These are phyloP conservation scores for Cruciata laevipes DNA, from an alignment of 257 asterid genomes.

Conservation along the genomic window DNA sequence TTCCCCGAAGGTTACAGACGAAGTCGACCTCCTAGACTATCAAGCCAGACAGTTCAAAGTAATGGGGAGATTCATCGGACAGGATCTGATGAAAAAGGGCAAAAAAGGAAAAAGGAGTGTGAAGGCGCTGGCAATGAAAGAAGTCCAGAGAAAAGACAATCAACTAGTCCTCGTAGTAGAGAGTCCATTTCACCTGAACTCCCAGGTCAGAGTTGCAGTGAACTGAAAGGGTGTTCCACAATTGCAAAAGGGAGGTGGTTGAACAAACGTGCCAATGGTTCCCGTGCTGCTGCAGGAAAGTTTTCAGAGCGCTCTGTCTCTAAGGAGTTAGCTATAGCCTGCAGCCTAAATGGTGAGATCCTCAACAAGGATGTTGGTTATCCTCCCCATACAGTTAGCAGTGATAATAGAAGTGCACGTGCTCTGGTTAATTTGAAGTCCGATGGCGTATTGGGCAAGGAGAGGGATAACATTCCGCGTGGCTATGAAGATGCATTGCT, in stretches of 20 bases:
- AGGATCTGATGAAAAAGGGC: constrained; percentile 38
- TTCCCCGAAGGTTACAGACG: constrained; percentile 75
- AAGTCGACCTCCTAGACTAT: constrained; percentile 42
- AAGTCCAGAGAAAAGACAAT: constrained; percentile 48
- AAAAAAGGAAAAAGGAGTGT: constrained; percentile 50
- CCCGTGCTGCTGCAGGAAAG: constrained; percentile 14
- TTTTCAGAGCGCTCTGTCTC: constrained; percentile 9
- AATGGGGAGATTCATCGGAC: constrained; percentile 34
- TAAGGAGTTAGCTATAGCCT: constrained; percentile 10
- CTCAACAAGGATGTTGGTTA: constrained; percentile 6
- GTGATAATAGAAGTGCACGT: constrained; percentile 9
- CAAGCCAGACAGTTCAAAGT: constrained; percentile 31
- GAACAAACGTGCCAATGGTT: constrained; percentile 19
- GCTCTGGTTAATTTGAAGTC: constrained; percentile 24
- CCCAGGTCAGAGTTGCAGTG: constrained; percentile 27
- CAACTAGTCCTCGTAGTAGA: constrained; percentile 49
- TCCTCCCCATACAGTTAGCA: constrained; percentile 10
- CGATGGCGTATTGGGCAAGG: constrained; percentile 31
- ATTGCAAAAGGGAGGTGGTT: constrained; percentile 12
- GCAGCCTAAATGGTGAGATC: constrained; percentile 10
- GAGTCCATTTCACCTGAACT: constrained; percentile 58
- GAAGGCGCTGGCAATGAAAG: constrained; percentile 34
- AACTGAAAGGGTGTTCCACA: constrained; percentile 26
- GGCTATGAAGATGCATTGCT: constrained; percentile 42
- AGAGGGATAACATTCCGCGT: constrained; percentile 33